Evolutionary conservation across 2,329 filamentous ascomycete genomes (phyloP), one percentile per base, ranked within the genome.

Genomic region (Cladophialophora yegresii): DNA sequence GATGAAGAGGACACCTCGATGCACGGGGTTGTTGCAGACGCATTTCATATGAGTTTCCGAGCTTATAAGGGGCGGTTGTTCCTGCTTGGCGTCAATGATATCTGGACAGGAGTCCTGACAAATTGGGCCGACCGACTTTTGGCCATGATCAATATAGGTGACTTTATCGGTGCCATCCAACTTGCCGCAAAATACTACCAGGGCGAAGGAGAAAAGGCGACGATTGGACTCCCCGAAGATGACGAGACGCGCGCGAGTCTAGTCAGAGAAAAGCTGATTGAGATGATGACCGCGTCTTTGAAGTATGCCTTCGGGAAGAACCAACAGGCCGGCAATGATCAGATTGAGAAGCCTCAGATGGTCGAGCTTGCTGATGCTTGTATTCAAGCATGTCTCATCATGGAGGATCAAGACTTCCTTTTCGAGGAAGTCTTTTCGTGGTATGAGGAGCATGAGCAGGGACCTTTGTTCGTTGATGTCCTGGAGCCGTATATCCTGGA

Each of bases 41-140:
- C 93, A 0, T 99, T 97, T 72, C 93, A 93, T 74, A 98, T 98
- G 92, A 97, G 93, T 76, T 93, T 98, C 77, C 92, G 91, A 73
- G 85, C 92, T 3, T 99, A 98, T 79, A 99, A 98, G 76, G 93
- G 95, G 4, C 86, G 93, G 32, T 82, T 97, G 40, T 99, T 99
- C 73, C 80, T 98, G 3, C 82, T 99, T 8, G 93, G 95, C n/a
- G 93, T 93, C 78, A 95, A 93, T 73, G 93, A 98, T 73, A 82
- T 97, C 47, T 91, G 92, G 0, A 91, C 98, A 54, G 95, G 95
- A 1, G 90, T 90, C 4, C 79, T 99, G 36, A 98, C 95, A 0
- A 99, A 99, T 71, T 99, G 95, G 95, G 93, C 95, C 2, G 95
- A 99, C 76, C 85, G 95, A 47, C 81, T 99, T 20, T 87, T 97